A percentile compares a stretch with the other conserved stretches of the same genome.
These are phyloP conservation scores for Kazachstania sp. DNA, from an alignment of 1,139 yeast species.

Conservation along the genomic window DNA sequence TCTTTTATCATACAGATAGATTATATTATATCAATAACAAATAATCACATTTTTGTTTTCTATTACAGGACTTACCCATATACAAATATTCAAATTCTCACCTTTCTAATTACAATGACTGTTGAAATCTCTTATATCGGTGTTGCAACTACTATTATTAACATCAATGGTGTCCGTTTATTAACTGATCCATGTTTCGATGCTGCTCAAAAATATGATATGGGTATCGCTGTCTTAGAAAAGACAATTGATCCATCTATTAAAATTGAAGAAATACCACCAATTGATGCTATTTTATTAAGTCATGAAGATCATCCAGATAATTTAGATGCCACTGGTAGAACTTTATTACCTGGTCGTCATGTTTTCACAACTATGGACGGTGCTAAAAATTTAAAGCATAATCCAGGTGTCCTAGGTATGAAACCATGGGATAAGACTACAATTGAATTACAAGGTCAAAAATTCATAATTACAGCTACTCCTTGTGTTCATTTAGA, in stretches of 20 bases:
- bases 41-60: too few relatives aligned
- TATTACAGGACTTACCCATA: too few relatives aligned
- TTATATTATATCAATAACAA: too few relatives aligned
- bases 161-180: slow-evolving; percentile 4
- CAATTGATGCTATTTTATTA: slow-evolving; percentile 1
- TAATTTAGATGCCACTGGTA: slow-evolving; percentile 1
- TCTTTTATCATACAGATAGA: too few relatives aligned
- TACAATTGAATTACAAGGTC: background rate
- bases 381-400: background rate
- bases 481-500: slow-evolving; percentile 1
- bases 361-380: slow-evolving; percentile 3
- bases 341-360: slow-evolving; percentile 2
- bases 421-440: slow-evolving; percentile 1
- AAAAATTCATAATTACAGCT: slow-evolving; percentile 2
- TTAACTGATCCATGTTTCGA: slow-evolving; percentile 4
- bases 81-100: background rate
- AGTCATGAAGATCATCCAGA: slow-evolving; percentile 4
- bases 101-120: background rate
- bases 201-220: background rate
- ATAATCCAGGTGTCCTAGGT: background rate
- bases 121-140: slow-evolving; percentile 1
- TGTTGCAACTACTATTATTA: slow-evolving; percentile 1
- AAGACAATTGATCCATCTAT: slow-evolving; percentile 1
- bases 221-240: slow-evolving; percentile 2
- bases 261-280: slow-evolving; percentile 1